Evolutionary conservation across 371 early-diverging fungal genomes (phyloP), one percentile per base, ranked within the genome.

Genomic region (Saksenaea vasiformis): DNA sequence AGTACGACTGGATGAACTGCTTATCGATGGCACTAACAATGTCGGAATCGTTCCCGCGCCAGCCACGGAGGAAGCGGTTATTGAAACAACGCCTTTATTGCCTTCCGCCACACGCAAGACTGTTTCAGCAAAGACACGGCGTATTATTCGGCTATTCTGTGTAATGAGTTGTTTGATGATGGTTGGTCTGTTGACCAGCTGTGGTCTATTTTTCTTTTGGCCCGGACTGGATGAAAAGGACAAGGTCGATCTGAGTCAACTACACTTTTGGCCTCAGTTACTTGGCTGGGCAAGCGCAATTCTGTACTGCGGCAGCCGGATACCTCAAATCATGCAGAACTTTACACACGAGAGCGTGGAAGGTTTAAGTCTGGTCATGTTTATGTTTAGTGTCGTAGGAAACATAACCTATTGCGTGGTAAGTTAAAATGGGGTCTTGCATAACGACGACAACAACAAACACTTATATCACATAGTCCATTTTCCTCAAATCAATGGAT

Each of bases 241-340:
- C 5, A 54, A 70, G 22, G 61, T 73, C 0, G 82, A 81, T 57
- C 27, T 61, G 34, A 66, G 57, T 26, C 72, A 77, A 60, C 79
- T 62, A 54, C 84, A 73, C 36, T 56, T 66, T 9, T 54, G 71
- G 36, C 81, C 80, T 13, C 86, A 81, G 67, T 54, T 69, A 11
- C 67, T 76, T 59, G 88, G 83, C 47, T 87, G 74, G 84, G 76
- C 70, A 26, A 86, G 85, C 34, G 87, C 87, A 0, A 63, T 83
- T 4, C 70, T 87, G 41, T 90, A 87, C 54, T 74, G 83, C 72
- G 28, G 76, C 35, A 78, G 90, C 13, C 86, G 93, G 60, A 73
- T 94, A 41, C 95, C 95, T 3, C 95, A 95, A 68, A 90, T 95
- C 65, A 81, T 87, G 69, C 88, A 87, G 71, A 93, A 91, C 65